Percentiles rank a stretch among this genome's conserved stretches.
Evolutionary conservation across 2,329 filamentous ascomycete species (phyloP).

Genomic region (Xylaria sp.): DNA sequence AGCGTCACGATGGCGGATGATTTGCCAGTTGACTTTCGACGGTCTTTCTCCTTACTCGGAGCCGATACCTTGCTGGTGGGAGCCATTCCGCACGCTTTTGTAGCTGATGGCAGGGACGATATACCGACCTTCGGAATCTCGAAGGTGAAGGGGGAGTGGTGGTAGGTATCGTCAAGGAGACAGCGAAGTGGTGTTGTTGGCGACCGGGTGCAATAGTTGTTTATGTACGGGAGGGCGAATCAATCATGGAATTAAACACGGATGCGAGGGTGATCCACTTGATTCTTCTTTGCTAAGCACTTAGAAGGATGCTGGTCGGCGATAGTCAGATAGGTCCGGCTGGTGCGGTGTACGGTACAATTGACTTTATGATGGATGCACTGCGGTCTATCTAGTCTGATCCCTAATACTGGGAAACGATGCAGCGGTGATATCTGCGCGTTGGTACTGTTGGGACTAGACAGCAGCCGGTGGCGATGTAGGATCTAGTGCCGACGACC

Average conservation of each 20-base stretch:
- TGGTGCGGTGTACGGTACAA: constrained; percentile 32
- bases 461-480: constrained; percentile 23
- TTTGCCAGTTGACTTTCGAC: constrained; percentile 56
- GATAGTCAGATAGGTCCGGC: constrained; percentile 32
- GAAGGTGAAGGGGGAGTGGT: constrained; percentile 24
- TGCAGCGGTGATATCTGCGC: constrained; percentile 29
- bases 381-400: constrained; percentile 19
- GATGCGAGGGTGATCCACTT: constrained; percentile 44
- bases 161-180: constrained; percentile 20
- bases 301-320: constrained; percentile 32
- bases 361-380: constrained; percentile 25
- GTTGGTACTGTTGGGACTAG: constrained; percentile 12
- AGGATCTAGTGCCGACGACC: constrained; percentile 16
- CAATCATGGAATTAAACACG: constrained; percentile 42
- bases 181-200: constrained; percentile 35
- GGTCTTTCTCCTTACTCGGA: constrained; percentile 58
- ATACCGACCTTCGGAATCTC: constrained; percentile 30
- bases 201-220: constrained; percentile 22
- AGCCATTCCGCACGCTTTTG: constrained; percentile 49
- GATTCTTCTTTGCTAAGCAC: constrained; percentile 36
- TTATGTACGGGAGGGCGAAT: constrained; percentile 32
- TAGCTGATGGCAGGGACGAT: constrained; percentile 35
- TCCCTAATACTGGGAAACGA: constrained; percentile 9
- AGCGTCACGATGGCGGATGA: constrained; percentile 61
- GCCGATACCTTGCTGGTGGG: constrained; percentile 51